Percentiles rank a stretch among this genome's conserved stretches.
Conservation (phyloP, 1,139 yeast species). For the Zygoascus hellenicus region DNA sequence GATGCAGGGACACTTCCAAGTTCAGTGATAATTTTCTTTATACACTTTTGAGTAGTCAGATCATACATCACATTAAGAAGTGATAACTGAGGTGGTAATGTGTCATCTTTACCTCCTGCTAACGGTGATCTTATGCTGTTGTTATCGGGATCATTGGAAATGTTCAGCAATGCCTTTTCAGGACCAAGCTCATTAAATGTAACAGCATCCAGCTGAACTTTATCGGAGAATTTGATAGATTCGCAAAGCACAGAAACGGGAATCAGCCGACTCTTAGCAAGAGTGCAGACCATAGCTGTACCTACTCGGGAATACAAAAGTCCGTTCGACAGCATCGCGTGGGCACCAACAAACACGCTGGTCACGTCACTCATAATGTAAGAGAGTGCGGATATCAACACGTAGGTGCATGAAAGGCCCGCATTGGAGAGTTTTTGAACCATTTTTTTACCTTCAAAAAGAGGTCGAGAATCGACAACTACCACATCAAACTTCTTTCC, state of each 20-base stretch:
- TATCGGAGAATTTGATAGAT: constrained; percentile 87
- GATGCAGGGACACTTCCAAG: constrained; percentile 95
- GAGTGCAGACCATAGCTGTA: constrained; percentile 88
- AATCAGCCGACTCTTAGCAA: constrained; percentile 79
- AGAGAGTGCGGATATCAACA: constrained; percentile 70
- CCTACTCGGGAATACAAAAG: constrained; percentile 91
- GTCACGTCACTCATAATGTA: constrained; percentile 80
- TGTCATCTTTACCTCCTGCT: constrained; percentile 59
- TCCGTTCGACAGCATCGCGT: constrained; percentile 94
- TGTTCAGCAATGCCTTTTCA: constrained; percentile 56
- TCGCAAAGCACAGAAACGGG: constrained; percentile 97
- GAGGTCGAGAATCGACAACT: constrained; percentile 91
- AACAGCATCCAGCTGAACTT: constrained; percentile 92
- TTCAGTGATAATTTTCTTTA: constrained; percentile 92
- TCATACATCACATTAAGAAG: constrained; percentile 86
- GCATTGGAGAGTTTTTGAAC: constrained; percentile 55
- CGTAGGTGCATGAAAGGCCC: constrained; percentile 65
- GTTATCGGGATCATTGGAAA: constrained; percentile 40
- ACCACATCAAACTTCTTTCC: constrained; percentile 71
- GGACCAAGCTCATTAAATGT: constrained; percentile 91
- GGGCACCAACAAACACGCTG: constrained; percentile 91
- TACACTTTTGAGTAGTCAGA: constrained; percentile 88
- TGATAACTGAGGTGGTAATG: constrained; percentile 46
- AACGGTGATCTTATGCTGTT: constrained; percentile 30
- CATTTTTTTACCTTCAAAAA: constrained; percentile 84